These are phyloP conservation scores for Arthrobotrys musiformis DNA, from an alignment of 2,329 filamentous ascomycete genomes.

Conservation along the genomic window DNA sequence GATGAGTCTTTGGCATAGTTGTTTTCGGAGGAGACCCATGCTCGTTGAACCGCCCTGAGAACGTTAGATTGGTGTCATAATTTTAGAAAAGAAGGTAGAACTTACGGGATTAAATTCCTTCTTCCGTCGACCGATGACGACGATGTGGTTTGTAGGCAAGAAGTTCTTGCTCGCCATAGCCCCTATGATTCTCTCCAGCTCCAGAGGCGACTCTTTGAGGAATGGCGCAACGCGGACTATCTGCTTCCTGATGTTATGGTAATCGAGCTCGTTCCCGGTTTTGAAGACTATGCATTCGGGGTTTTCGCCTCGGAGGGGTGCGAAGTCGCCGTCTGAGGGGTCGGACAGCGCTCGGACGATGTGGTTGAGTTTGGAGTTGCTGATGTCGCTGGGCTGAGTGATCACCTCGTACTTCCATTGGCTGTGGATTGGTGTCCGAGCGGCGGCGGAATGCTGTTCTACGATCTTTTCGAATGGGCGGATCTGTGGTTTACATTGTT, in stretches of 20 bases:
- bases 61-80: not conserved
- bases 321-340: not conserved
- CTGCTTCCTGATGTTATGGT: not conserved
- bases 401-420: constrained; percentile 25
- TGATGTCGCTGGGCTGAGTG: not conserved
- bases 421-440: not conserved
- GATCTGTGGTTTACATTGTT: constrained; percentile 7
- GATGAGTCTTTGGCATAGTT: constrained; percentile 9
- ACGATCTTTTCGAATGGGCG: not conserved
- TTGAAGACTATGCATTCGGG: constrained; percentile 4
- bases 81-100: not conserved
- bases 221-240: constrained; percentile 9
- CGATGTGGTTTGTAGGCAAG: constrained; percentile 2
- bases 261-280: not conserved
- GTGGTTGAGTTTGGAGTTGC: not conserved
- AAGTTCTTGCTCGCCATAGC: not conserved
- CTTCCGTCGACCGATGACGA: constrained; percentile 15
- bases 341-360: not conserved
- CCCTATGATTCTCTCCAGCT: not conserved
- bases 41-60: constrained; percentile 38
- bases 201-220: not conserved
- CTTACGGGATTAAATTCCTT: constrained; percentile 43
- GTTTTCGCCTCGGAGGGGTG: not conserved
- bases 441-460: not conserved
- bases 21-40: constrained; percentile 24